Conservation (phyloP, 1,284 basidiomycete genomes). For the Mycosarcoma mackinlayi region DNA sequence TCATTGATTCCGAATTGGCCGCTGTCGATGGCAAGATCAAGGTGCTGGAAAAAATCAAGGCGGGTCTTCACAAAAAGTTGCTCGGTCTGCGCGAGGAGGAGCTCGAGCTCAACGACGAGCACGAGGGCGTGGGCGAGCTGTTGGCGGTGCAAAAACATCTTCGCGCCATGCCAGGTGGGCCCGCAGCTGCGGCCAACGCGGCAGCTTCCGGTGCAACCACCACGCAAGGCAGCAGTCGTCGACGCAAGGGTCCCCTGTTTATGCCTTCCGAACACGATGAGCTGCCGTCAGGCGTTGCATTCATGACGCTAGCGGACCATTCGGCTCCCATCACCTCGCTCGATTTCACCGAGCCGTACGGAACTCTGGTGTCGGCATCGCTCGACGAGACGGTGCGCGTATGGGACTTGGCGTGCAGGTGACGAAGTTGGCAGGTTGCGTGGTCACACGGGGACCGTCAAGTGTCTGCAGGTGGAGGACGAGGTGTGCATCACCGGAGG, state of each 20-base stretch:
- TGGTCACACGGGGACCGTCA: conserved; percentile 72
- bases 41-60: conserved; percentile 82
- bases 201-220: conserved; percentile 39
- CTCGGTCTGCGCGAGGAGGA: conserved; percentile 92
- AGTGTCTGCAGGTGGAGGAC: conserved; percentile 92
- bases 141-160: conserved; percentile 62
- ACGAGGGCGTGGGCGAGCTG: conserved; percentile 59
- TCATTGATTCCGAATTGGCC: conserved; percentile 54
- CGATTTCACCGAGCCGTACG: conserved; percentile 97
- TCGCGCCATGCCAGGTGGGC: conserved; percentile 65
- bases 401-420: conserved; percentile 83
- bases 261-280: conserved; percentile 97
- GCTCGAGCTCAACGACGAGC: conserved; percentile 87
- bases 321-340: conserved; percentile 84
- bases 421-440: conserved; percentile 67
- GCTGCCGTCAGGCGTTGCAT: conserved; percentile 90
- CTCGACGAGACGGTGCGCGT: conserved; percentile 76
- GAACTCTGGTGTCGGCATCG: conserved; percentile 83
- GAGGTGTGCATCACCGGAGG: conserved; percentile 90
- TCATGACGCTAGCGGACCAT: conserved; percentile 91
- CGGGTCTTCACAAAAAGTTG: conserved; percentile 83
- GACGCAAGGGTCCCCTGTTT: conserved; percentile 78
- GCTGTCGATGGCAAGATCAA: conserved; percentile 69
- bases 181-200: conserved; percentile 50
- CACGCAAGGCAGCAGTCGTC: conserved; percentile 47